phyloP scores from a whole-genome alignment of 257 asterid genomes.

The Solanum pinnatisectum region DNA sequence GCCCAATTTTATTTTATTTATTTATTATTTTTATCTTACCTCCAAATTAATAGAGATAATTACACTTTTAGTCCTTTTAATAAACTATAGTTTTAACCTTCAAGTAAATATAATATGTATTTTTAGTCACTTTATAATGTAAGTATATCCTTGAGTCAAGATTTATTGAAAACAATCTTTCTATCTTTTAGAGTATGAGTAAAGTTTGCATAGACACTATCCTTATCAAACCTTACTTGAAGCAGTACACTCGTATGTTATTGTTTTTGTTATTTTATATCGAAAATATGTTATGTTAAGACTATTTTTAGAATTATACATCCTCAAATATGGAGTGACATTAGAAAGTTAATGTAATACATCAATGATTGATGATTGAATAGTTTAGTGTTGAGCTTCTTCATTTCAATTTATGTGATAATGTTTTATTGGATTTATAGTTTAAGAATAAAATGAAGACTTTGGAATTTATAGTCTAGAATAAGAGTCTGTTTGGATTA shows the following conservation, averaged over 20 bases:
- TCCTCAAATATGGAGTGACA: not conserved
- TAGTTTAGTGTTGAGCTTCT: not conserved
- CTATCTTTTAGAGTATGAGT: rapidly evolving
- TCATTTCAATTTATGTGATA: not conserved
- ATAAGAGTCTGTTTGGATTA: too few relatives aligned
- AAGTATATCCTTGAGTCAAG: not conserved
- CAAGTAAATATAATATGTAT: not conserved
- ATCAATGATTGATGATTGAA: not conserved
- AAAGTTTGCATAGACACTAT: not conserved
- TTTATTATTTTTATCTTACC: not conserved
- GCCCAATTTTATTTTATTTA: not conserved
- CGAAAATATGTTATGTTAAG: rapidly evolving
- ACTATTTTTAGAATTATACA: not conserved
- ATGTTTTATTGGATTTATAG: not conserved
- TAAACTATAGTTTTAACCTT: not conserved
- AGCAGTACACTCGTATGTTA: not conserved
- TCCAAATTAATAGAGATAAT: not conserved
- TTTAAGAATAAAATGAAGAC: not conserved
- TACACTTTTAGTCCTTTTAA: not conserved
- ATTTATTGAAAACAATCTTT: rapidly evolving
- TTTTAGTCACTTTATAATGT: not conserved
- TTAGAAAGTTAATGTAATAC: not conserved
- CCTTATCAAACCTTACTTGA: not conserved
- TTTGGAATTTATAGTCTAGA: not conserved
- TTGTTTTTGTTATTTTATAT: not conserved